Evolutionary conservation across 257 asterid genomes (phyloP).

Genomic region (Henckelia pumila): DNA sequence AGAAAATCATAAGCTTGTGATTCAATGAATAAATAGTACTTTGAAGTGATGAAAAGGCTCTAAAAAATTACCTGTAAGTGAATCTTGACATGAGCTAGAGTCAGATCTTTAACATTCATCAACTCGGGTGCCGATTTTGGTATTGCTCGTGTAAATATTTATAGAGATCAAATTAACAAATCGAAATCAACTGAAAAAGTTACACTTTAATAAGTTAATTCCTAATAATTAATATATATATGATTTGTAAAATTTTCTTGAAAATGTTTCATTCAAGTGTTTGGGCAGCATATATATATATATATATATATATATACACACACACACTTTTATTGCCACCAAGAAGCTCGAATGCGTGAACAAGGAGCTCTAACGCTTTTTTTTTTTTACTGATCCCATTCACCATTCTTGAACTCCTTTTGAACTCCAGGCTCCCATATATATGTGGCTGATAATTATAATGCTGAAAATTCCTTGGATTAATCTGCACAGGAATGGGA

Average conservation of each 20-base stretch:
- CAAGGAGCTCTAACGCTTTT: constrained; percentile 80
- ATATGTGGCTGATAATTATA: constrained; percentile 47
- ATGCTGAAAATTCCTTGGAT: constrained; percentile 35
- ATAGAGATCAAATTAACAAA: background rate
- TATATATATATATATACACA: too few species aligned
- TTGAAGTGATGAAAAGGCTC: constrained; percentile 13
- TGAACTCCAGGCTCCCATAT: constrained; percentile 35
- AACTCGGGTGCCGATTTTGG: constrained; percentile 85
- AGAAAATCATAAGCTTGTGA: too few species aligned
- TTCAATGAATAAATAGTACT: too few species aligned
- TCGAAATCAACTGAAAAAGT: background rate
- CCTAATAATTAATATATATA: too few species aligned
- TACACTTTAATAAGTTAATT: background rate
- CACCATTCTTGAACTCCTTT: constrained; percentile 47
- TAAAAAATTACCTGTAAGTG: constrained; percentile 93
- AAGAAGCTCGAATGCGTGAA: constrained; percentile 80
- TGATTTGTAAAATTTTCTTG: too few species aligned
- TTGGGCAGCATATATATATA: too few species aligned
- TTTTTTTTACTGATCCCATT: constrained; percentile 36
- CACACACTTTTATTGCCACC: constrained; percentile 96
- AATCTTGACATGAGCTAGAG: constrained; percentile 91
- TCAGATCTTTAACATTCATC: constrained; percentile 93
- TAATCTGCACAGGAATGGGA: background rate
- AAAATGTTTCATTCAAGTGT: too few species aligned
- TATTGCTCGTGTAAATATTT: constrained; percentile 62